These are phyloP conservation scores for Staphylotrichum longicolle DNA, from an alignment of 495 filamentous ascomycete genomes.

Conservation along the genomic window DNA sequence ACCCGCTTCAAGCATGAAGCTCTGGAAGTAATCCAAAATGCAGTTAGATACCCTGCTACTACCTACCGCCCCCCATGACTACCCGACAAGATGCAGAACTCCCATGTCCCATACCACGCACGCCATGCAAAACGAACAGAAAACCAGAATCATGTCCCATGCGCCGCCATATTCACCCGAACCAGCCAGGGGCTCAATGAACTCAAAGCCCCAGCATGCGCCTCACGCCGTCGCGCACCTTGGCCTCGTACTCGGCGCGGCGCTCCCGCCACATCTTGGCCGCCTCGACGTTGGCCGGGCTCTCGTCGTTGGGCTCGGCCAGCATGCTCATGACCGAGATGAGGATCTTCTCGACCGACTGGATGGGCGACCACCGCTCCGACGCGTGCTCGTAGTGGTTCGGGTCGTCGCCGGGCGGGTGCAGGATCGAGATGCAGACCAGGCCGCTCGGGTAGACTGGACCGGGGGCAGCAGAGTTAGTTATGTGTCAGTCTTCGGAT, in stretches of 20 bases:
- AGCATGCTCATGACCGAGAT: slow-evolving; percentile 99
- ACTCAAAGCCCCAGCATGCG: slow-evolving; percentile 52
- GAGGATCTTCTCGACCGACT: slow-evolving; percentile 96
- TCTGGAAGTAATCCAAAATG: too few species aligned
- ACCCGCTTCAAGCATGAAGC: too few species aligned
- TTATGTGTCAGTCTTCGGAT: too few species aligned
- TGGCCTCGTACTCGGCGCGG: slow-evolving; percentile 78
- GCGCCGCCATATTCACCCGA: too few species aligned
- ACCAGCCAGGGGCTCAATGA: too few species aligned
- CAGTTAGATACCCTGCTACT: not conserved
- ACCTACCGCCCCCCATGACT: not conserved
- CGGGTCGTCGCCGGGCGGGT: slow-evolving; percentile 96
- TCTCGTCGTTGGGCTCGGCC: slow-evolving; percentile 97
- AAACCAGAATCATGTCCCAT: not conserved
- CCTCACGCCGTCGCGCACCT: slow-evolving; percentile 72
- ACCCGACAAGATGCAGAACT: not conserved
- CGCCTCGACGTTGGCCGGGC: slow-evolving; percentile 95
- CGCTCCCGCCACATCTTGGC: slow-evolving; percentile 97
- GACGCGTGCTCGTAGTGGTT: slow-evolving; percentile 97
- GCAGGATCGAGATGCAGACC: slow-evolving; percentile 97
- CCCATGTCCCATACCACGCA: not conserved
- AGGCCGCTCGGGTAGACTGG: slow-evolving; percentile 86
- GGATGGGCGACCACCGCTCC: slow-evolving; percentile 94
- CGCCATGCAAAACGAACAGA: slow-evolving; percentile 13
- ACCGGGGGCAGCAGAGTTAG: slow-evolving; percentile 6